Evolutionary conservation across 2,329 filamentous ascomycete genomes (phyloP), one percentile per base, ranked within the genome.

Genomic region (Aspergillus pseudonomiae): DNA sequence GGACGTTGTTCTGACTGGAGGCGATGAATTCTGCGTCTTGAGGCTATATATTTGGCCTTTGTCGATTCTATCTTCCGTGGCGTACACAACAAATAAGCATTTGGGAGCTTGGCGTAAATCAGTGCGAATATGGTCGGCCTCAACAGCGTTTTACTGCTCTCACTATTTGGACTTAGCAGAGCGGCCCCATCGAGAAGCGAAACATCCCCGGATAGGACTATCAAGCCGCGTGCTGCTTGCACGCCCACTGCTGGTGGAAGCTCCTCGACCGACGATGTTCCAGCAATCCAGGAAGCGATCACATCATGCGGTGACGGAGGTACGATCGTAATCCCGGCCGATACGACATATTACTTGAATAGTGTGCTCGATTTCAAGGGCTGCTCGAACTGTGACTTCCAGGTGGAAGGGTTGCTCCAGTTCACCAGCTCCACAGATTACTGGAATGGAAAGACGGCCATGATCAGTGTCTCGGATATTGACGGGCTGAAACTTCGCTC

Each of bases 371-470:
- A 79, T 52, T 80, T 83, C 43, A 71, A 73, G 1, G 78, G 77
- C 2, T 83, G 82, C 68, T 67, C 65, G 4, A 74, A 72, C n/a
- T 84, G 82, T 65, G 79, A 80, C 50, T 74, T 84, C 55, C 79
- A 83, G 63, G 71, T 84, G 6, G 80, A 84, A 61, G 82, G 82
- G 0, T 72, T 76, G 0, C 67, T 84, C 5, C 78, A 78, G 60
- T 77, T 78, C 4, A 74, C 77, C 1, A 71, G 75, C 2, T 71
- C 80, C 54, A 77, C 78, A 7, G 68, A 74, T 36, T 80, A 79
- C 63, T 84, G 82, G 82, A 71, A 76, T 28, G 78, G 77, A 19
- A 75, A 76, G 58, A 74, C 67, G 0, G 75, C 77, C 12, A 80
- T 83, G 60, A 77, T 84, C 46, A 69, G 72, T 48, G 68, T 83